Evolutionary conservation across 208 protist species (phyloP).

Genomic region (Leishmania braziliensis): DNA sequence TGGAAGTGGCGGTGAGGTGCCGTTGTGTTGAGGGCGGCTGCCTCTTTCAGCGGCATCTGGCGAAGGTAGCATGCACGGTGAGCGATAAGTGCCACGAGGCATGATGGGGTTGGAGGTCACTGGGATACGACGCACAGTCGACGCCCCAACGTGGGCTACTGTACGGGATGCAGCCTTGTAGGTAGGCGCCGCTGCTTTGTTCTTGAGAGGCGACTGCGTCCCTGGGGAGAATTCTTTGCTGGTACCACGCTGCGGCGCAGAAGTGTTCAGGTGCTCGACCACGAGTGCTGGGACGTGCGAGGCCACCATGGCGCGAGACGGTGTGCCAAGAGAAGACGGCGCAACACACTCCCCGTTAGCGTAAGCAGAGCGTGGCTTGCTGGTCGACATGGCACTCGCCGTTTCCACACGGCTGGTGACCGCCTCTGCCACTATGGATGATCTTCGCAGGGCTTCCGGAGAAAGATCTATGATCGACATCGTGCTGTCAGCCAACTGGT

Average conservation of each 20-base stretch:
- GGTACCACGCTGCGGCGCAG: neutral
- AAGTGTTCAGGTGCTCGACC: neutral
- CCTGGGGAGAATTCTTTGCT: neutral
- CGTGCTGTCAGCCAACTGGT: neutral
- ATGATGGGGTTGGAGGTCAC: neutral
- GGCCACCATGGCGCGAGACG: neutral
- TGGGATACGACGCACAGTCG: neutral
- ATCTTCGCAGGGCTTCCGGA: neutral
- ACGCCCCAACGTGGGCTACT: neutral
- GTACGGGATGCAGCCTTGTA: neutral
- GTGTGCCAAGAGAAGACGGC: neutral
- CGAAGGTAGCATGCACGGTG: neutral
- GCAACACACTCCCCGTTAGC: neutral
- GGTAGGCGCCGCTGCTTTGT: neutral
- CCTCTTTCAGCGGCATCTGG: neutral
- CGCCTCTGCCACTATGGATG: neutral
- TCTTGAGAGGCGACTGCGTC: neutral
- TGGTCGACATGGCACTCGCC: neutral
- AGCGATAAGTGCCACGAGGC: neutral
- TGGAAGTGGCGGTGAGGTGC: conserved; percentile 1
- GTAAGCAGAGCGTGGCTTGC: neutral
- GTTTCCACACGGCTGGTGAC: neutral
- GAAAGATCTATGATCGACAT: neutral
- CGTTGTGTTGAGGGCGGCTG: neutral
- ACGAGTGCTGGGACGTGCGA: neutral